A percentile compares a stretch with the other conserved stretches of the same genome.
These are phyloP conservation scores for Rhizopogon sp. DNA, from an alignment of 768 basidiomycete genomes.

Conservation along the genomic window DNA sequence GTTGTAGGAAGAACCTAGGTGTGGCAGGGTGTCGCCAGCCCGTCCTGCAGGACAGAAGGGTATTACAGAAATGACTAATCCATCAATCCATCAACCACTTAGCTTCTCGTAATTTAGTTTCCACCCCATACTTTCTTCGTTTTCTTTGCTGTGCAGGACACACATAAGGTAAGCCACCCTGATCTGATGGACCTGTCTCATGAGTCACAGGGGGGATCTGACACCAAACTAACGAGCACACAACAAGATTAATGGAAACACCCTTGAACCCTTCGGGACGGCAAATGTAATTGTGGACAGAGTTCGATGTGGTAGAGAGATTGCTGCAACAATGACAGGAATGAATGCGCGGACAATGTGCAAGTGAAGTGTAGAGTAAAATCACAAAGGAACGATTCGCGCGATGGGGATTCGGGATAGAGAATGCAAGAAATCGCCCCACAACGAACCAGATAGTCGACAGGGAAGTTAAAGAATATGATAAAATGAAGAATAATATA, in stretches of 20 bases:
- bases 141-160: slow-evolving; percentile 10
- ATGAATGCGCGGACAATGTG: slow-evolving; percentile 25
- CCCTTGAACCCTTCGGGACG: slow-evolving; percentile 27
- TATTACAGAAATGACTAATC: neutral
- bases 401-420: slow-evolving; percentile 4
- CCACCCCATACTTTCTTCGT: neutral
- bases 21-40: too few relatives aligned
- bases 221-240: slow-evolving; percentile 5
- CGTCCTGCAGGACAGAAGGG: neutral
- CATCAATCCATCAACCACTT: neutral
- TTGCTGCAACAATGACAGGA: slow-evolving; percentile 44
- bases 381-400: slow-evolving; percentile 8
- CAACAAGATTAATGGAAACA: slow-evolving; percentile 11
- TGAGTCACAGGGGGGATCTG: slow-evolving; percentile 4
- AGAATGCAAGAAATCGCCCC: slow-evolving; percentile 26
- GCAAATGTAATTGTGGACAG: slow-evolving; percentile 30
- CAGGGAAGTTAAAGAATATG: slow-evolving; percentile 40
- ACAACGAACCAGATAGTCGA: slow-evolving; percentile 32
- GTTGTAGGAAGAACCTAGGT: neutral
- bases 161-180: neutral
- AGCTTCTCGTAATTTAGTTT: neutral
- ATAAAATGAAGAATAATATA: slow-evolving; percentile 86
- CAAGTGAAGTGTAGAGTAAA: slow-evolving; percentile 21
- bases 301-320: slow-evolving; percentile 33
- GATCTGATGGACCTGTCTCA: slow-evolving; percentile 7